A percentile compares a stretch with the other conserved stretches of the same genome.
These are phyloP conservation scores for Globisporangium rhizosaccharum DNA, from an alignment of 352 stramenopile species.

Conservation along the genomic window DNA sequence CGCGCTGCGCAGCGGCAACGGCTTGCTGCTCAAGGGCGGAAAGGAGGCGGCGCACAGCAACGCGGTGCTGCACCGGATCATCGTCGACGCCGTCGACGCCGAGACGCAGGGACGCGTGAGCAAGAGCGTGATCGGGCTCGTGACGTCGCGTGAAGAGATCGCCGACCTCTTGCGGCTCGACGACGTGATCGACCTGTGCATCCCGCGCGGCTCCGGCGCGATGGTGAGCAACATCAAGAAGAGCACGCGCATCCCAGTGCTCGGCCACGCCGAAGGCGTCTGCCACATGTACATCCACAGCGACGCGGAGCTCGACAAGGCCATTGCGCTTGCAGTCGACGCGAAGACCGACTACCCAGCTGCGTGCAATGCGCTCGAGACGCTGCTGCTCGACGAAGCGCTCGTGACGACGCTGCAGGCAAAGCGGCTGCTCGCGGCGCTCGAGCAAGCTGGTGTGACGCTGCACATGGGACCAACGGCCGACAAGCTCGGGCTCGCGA, in stretches of 20 bases:
- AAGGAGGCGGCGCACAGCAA: slow-evolving; percentile 94
- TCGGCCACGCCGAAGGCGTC: slow-evolving; percentile 97
- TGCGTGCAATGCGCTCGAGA: slow-evolving; percentile 98
- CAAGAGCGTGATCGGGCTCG: slow-evolving; percentile 92
- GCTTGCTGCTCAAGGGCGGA: slow-evolving; percentile 95
- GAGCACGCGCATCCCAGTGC: slow-evolving; percentile 95
- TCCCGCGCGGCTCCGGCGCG: slow-evolving; percentile 93
- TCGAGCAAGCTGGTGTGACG: slow-evolving; percentile 90
- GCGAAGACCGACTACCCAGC: slow-evolving; percentile 98
- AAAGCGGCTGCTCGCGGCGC: slow-evolving; percentile 68
- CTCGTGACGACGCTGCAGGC: slow-evolving; percentile 73
- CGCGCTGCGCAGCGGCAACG: slow-evolving; percentile 94
- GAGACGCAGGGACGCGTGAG: slow-evolving; percentile 86
- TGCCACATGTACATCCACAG: slow-evolving; percentile 98
- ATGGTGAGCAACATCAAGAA: slow-evolving; percentile 97
- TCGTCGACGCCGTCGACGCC: slow-evolving; percentile 90
- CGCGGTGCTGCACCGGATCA: slow-evolving; percentile 89
- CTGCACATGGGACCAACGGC: slow-evolving; percentile 89
- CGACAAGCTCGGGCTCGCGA: slow-evolving; percentile 60
- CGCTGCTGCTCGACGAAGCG: slow-evolving; percentile 91
- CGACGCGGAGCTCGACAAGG: slow-evolving; percentile 83
- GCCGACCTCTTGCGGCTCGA: slow-evolving; percentile 92
- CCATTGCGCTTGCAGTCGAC: slow-evolving; percentile 91
- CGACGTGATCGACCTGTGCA: slow-evolving; percentile 98
- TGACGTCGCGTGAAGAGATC: slow-evolving; percentile 93